A percentile compares a stretch with the other conserved stretches of the same genome.
Conservation (phyloP, 169 alveolate species). For the Plasmodium cynomolgi region DNA sequence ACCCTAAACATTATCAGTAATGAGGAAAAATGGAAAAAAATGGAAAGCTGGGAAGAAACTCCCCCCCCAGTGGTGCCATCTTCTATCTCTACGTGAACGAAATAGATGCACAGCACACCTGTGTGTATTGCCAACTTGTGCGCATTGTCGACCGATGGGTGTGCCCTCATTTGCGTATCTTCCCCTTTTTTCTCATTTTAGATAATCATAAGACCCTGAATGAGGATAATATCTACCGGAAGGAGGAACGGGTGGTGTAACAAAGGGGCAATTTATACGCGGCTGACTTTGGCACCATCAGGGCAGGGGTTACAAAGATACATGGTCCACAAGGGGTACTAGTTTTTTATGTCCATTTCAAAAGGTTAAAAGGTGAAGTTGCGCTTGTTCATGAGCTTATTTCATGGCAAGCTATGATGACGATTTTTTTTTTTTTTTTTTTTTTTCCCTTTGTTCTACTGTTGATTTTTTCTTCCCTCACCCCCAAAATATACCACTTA, state of each 20-base stretch:
- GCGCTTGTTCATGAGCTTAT: neutral
- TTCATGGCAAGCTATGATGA: neutral
- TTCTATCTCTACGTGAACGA: neutral
- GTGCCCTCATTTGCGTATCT: neutral
- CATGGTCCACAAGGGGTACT: neutral
- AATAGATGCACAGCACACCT: neutral
- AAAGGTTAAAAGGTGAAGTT: neutral
- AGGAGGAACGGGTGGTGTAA: slow-evolving; percentile 2
- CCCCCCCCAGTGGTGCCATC: neutral
- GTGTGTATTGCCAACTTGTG: neutral
- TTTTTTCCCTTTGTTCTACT: neutral
- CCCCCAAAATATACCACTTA: neutral
- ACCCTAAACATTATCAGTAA: slow-evolving; percentile 7
- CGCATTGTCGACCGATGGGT: neutral
- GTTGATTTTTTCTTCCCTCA: neutral
- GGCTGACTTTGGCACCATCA: neutral
- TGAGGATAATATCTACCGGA: slow-evolving; percentile 7
- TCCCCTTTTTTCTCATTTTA: neutral
- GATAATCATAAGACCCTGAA: slow-evolving; percentile 16
- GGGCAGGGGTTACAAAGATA: neutral
- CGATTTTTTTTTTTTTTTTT: neutral
- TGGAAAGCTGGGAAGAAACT: neutral
- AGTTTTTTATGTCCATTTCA: neutral
- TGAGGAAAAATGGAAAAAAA: neutral
- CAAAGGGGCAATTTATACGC: neutral